Base-by-base conservation (phyloP, 441 rosid species). In the Euphorbia schlechtendalii region DNA sequence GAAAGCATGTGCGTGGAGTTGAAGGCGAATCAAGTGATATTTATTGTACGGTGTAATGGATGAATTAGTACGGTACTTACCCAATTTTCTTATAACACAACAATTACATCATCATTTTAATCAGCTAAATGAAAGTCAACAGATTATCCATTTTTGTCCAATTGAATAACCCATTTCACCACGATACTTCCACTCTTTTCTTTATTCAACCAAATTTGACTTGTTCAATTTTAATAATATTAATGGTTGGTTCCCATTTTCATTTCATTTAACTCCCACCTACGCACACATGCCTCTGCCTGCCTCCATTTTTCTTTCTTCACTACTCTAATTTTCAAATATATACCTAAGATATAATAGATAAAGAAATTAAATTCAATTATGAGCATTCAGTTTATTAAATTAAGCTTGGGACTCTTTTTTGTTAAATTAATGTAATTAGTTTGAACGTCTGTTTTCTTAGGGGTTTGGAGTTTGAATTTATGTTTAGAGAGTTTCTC, bases 1-100 rank as follows among this genome's bases (percentile, higher is more conserved):
- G 61, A 62, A 36, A 51, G 28, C 40, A 18, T 32, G 20, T 53
- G 53, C 55, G 48, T 7, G 34, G 40, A 51, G 46, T 51, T 25
- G 22, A 40, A 8, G 24, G 17, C 10, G 11, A 6, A 9, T n/a
- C 3, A 5, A 62, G 30, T 10, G 7, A 12, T 3, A 38, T 8
- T 3, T 38, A 38, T 38, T 30, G 83, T 80, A 74, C 81, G 79
- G 79, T 22, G 69, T 64, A 66, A 48, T 52, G 64, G 27, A 80
- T 78, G 74, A 77, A 77, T 79, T 66, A 69, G 38, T 60, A 38
- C 73, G 58, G 71, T 59, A 71, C 20, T 21, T 13, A 54, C 21
- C 76, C 69, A 63, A 67, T 71, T 67, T 62, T 56, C 22, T 10
- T 12, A n/a, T n/a, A n/a, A n/a, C n/a, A n/a, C n/a, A n/a, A n/a